These are phyloP conservation scores for Ceratocystis albifundus DNA, from an alignment of 2,329 filamentous ascomycete species.

Conservation along the genomic window DNA sequence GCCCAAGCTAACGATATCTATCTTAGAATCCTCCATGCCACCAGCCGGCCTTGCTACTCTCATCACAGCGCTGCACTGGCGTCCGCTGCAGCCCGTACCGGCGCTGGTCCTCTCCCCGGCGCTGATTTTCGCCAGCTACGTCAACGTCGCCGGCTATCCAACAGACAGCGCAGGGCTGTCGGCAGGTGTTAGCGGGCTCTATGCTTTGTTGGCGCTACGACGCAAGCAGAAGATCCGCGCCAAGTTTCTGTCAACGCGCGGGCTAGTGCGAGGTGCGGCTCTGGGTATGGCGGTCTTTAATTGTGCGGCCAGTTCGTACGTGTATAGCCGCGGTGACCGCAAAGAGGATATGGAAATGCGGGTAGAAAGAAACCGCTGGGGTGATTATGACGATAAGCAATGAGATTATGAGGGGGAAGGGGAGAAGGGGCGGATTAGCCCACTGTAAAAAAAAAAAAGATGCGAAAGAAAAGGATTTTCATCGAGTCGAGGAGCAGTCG, in stretches of 20 bases:
- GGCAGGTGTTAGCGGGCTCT: constrained; percentile 46
- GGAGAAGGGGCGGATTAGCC: not conserved
- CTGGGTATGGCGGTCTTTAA: constrained; percentile 41
- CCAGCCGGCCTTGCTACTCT: constrained; percentile 46
- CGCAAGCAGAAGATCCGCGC: constrained; percentile 33
- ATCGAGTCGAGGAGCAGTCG: no score
- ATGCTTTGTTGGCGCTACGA: constrained; percentile 44
- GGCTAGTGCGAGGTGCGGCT: constrained; percentile 40
- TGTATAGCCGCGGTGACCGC: constrained; percentile 42
- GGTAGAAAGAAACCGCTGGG: constrained; percentile 42
- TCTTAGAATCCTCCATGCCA: constrained; percentile 42
- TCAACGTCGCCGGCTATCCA: constrained; percentile 48
- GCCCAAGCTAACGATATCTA: not conserved
- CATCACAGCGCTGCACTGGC: constrained; percentile 44
- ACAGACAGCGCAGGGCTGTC: constrained; percentile 46
- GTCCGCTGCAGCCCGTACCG: constrained; percentile 42
- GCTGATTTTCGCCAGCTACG: constrained; percentile 46
- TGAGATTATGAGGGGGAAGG: not conserved
- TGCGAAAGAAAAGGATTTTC: not conserved
- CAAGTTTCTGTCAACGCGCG: constrained; percentile 37
- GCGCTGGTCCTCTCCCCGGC: constrained; percentile 39
- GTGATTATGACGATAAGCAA: constrained; percentile 24
- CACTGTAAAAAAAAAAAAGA: not conserved
- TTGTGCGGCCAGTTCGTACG: constrained; percentile 39
- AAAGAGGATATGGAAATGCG: constrained; percentile 40